phyloP scores from a whole-genome alignment of 345 rosid genomes.

The Punica granatum region DNA sequence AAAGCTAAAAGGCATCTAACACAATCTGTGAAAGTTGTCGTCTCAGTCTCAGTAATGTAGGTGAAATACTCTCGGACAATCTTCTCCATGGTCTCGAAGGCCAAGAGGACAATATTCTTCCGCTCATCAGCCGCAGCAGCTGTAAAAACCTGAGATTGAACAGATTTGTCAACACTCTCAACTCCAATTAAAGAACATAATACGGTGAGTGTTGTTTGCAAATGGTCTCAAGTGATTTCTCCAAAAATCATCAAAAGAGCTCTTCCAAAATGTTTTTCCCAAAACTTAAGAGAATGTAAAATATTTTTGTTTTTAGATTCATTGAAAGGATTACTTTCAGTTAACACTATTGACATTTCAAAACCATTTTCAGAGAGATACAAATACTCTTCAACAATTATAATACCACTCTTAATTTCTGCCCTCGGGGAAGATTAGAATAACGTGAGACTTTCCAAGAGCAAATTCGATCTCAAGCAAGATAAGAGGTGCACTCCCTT shows the following conservation, averaged over 20 bases:
- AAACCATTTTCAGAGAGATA: not conserved
- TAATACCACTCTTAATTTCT: not conserved
- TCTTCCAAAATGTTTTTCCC: not conserved
- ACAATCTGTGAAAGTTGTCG: conserved; percentile 82
- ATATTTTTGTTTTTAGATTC: too few relatives aligned
- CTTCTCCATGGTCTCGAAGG: conserved; percentile 93
- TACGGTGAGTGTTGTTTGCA: conserved; percentile 3
- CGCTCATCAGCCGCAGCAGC: conserved; percentile 86
- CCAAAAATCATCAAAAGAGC: not conserved
- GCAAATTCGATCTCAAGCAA: not conserved
- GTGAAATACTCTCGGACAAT: conserved; percentile 91
- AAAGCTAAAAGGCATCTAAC: conserved; percentile 88
- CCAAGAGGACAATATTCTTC: conserved; percentile 76
- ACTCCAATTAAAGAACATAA: conserved; percentile 9
- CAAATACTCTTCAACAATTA: not conserved
- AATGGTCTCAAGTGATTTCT: not conserved
- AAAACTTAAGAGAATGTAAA: not conserved
- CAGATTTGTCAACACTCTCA: not conserved
- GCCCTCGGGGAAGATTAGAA: not conserved
- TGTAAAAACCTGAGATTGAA: conserved; percentile 57
- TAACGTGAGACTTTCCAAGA: not conserved
- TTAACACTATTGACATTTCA: not conserved
- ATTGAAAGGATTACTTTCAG: too few relatives aligned
- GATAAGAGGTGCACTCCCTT: not conserved
- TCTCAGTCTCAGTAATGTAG: conserved; percentile 91